A percentile compares a stretch with the other conserved stretches of the same genome.
Conservation (phyloP, 768 basidiomycete species). For the Lentinula detonsa region DNA sequence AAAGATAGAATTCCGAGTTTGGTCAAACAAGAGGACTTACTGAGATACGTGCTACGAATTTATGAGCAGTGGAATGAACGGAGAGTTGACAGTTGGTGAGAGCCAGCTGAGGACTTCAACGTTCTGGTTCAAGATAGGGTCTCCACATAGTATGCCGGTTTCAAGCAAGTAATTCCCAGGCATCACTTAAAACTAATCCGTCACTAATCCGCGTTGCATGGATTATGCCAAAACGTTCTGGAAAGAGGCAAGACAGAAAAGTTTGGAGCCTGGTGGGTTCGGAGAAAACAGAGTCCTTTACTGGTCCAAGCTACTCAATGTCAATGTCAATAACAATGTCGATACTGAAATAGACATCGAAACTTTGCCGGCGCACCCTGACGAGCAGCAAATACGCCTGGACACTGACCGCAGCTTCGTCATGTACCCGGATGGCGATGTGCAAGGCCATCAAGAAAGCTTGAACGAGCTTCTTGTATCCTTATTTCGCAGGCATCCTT, state of each 20-base stretch:
- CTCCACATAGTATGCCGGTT: not conserved
- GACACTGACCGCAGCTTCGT: constrained; percentile 95
- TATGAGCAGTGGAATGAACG: not conserved
- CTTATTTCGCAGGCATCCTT: constrained; percentile 67
- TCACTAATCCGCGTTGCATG: constrained; percentile 4
- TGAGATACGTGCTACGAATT: not conserved
- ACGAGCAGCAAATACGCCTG: constrained; percentile 82
- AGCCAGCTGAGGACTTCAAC: not conserved
- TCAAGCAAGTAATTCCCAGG: not conserved
- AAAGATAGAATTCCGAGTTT: not conserved
- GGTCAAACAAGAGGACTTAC: not conserved
- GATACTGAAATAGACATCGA: not conserved
- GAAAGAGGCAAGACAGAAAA: constrained; percentile 25
- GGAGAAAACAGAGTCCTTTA: constrained; percentile 45
- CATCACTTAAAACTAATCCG: not conserved
- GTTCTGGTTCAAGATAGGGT: not conserved
- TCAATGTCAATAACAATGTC: constrained; percentile 13
- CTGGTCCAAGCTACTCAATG: constrained; percentile 44
- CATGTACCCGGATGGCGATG: constrained; percentile 82
- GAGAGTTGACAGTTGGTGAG: not conserved
- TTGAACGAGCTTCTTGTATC: constrained; percentile 70
- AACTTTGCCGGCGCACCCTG: constrained; percentile 41
- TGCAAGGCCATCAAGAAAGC: constrained; percentile 36
- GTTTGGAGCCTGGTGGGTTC: constrained; percentile 60
- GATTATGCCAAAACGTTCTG: constrained; percentile 38